These are phyloP conservation scores for Linum usitatissimum DNA, from an alignment of 345 rosid species.

Conservation along the genomic window DNA sequence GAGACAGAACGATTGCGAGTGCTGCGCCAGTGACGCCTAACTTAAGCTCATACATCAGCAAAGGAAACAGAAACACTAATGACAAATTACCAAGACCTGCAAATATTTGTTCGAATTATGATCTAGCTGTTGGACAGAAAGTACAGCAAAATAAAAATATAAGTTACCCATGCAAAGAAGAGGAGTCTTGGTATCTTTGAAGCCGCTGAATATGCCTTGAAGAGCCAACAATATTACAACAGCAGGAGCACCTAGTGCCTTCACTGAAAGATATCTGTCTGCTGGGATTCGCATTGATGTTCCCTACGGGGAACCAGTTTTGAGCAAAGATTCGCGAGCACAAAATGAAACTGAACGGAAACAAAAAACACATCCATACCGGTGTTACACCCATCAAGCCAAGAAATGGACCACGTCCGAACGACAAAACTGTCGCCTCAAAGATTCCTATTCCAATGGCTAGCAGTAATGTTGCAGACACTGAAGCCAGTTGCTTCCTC, in stretches of 20 bases:
- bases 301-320: conserved; percentile 31
- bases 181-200: conserved; percentile 87
- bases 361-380: conserved; percentile 30
- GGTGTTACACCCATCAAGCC: conserved; percentile 63
- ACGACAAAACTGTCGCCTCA: conserved; percentile 63
- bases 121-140: conserved; percentile 7
- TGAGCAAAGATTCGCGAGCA: neutral
- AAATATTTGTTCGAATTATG: neutral
- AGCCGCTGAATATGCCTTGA: conserved; percentile 93
- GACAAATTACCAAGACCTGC: conserved; percentile 73
- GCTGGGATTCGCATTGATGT: conserved; percentile 77
- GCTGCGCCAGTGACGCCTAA: conserved; percentile 94
- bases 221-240: conserved; percentile 78
- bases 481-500: conserved; percentile 80
- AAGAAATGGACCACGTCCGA: conserved; percentile 71
- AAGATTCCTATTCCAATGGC: conserved; percentile 75
- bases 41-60: conserved; percentile 51
- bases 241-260: conserved; percentile 98
- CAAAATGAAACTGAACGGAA: neutral
- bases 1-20: conserved; percentile 72
- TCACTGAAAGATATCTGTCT: conserved; percentile 50
- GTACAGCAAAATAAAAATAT: neutral
- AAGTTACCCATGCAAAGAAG: conserved; percentile 73
- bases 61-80: conserved; percentile 59
- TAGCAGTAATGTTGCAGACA: conserved; percentile 73